phyloP scores from a whole-genome alignment of 2,329 filamentous ascomycete species.

The Nannizzia gypsea region DNA sequence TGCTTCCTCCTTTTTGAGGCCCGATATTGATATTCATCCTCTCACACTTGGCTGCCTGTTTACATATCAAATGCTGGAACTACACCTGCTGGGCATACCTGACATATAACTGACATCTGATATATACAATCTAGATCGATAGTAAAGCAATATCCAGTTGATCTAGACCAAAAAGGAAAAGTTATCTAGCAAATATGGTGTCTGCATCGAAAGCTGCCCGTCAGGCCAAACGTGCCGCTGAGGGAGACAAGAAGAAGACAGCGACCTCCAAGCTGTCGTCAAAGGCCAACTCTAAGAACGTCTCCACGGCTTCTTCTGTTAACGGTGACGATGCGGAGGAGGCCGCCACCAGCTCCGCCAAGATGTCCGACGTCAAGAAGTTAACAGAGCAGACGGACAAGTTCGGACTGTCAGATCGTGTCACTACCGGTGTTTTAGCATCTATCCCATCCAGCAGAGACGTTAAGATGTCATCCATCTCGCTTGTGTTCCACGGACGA shows the following conservation, averaged over 20 bases:
- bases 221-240: slow-evolving; percentile 52
- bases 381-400: slow-evolving; percentile 90
- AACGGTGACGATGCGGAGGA: slow-evolving; percentile 64
- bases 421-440: slow-evolving; percentile 90
- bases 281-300: slow-evolving; percentile 51
- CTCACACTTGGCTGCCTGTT: slow-evolving; percentile 16
- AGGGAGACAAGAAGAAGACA: slow-evolving; percentile 67
- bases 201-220: slow-evolving; percentile 58
- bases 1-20: slow-evolving; percentile 4
- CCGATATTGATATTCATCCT: slow-evolving; percentile 18
- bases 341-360: slow-evolving; percentile 58
- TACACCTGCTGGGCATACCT: background rate
- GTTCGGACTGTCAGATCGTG: slow-evolving; percentile 89
- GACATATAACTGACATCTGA: background rate
- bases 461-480: slow-evolving; percentile 90
- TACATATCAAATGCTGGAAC: background rate
- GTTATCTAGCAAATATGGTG: slow-evolving; percentile 41
- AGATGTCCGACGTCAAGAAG: slow-evolving; percentile 72
- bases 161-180: background rate
- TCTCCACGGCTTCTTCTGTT: slow-evolving; percentile 53
- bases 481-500: slow-evolving; percentile 92
- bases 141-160: background rate
- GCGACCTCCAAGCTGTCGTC: slow-evolving; percentile 59
- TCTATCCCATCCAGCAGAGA: slow-evolving; percentile 78
- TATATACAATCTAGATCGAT: background rate